phyloP scores from a whole-genome alignment of 768 basidiomycete species.

The Coprinellus aureogranulatus region DNA sequence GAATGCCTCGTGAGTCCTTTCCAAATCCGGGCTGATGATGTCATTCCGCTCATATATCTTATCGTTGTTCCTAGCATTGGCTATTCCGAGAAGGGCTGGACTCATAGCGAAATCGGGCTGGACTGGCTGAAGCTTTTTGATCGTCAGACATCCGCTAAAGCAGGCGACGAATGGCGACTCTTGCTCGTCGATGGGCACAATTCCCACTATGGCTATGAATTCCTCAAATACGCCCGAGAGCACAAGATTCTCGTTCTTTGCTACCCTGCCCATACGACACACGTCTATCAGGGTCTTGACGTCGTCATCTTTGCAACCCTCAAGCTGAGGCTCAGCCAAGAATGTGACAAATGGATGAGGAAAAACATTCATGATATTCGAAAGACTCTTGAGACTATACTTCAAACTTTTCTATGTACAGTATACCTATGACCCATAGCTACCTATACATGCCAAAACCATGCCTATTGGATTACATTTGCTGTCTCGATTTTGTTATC shows the following conservation, averaged over 20 bases:
- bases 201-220: constrained; percentile 37
- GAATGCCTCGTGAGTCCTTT: constrained; percentile 34
- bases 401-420: too few species aligned
- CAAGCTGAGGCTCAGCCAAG: constrained; percentile 25
- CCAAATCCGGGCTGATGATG: neutral
- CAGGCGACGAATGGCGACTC: constrained; percentile 21
- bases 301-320: constrained; percentile 34
- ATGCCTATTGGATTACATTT: too few species aligned
- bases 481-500: too few species aligned
- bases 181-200: constrained; percentile 48
- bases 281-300: constrained; percentile 45
- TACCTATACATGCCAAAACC: too few species aligned
- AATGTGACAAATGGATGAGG: constrained; percentile 14
- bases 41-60: constrained; percentile 7
- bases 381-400: too few species aligned
- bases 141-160: constrained; percentile 33
- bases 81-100: constrained; percentile 36
- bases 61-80: constrained; percentile 23
- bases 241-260: constrained; percentile 41
- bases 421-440: too few species aligned
- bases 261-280: constrained; percentile 45
- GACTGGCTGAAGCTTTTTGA: constrained; percentile 42
- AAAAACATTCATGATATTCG: constrained; percentile 3
- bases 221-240: constrained; percentile 35
- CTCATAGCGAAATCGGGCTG: constrained; percentile 33